Conservation (phyloP, 2,329 filamentous ascomycete genomes). For the Hypoxylon sp. region DNA sequence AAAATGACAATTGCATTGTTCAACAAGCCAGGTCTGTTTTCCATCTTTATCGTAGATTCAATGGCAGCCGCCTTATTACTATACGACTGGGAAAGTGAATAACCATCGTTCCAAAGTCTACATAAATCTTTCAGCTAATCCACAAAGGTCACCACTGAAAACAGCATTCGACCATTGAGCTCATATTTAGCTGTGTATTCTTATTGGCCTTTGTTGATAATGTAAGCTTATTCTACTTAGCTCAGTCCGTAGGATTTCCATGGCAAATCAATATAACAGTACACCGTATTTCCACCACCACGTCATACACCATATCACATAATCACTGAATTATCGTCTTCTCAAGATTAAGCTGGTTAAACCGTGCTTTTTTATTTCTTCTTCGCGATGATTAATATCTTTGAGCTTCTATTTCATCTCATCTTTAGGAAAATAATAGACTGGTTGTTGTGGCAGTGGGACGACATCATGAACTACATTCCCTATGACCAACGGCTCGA, state of each 20-base stretch:
- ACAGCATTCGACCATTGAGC: background rate
- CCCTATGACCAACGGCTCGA: no score
- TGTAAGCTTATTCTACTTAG: no score
- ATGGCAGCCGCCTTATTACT: background rate
- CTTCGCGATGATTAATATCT: no score
- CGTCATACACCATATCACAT: background rate
- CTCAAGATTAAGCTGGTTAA: background rate
- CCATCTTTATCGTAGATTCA: background rate
- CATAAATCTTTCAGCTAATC: background rate
- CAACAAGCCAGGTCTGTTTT: background rate
- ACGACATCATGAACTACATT: background rate
- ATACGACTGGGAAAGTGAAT: background rate
- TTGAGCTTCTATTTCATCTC: no score
- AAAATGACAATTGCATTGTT: background rate
- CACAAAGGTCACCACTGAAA: slow-evolving; percentile 12
- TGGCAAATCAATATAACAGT: background rate
- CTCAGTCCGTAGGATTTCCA: background rate
- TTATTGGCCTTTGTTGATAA: background rate
- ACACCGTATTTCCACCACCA: background rate
- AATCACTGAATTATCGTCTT: background rate
- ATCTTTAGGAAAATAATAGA: background rate
- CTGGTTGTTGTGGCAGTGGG: background rate
- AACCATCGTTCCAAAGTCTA: background rate
- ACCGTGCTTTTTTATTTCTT: no score
- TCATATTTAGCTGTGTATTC: background rate